These are phyloP conservation scores for Oropetium thomaeum DNA, from an alignment of 176 grass and related monocot genomes.

Conservation along the genomic window DNA sequence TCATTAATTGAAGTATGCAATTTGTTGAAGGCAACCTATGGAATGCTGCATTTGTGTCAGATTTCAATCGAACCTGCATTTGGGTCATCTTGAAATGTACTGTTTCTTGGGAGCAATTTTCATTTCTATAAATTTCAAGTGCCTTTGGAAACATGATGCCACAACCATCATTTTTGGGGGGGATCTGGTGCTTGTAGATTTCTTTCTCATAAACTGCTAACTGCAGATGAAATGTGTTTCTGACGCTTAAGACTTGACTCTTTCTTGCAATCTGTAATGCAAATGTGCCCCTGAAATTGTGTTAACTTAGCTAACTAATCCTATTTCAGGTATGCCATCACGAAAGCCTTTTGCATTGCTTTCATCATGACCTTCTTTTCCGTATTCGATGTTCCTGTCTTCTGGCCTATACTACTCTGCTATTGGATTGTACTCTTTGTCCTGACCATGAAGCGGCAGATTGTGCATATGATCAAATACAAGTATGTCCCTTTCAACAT, in stretches of 20 bases:
- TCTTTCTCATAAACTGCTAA: no score
- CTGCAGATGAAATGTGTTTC: no score
- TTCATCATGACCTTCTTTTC: conserved; percentile 94
- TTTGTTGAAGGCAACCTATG: background rate
- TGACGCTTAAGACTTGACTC: no score
- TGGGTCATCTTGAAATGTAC: no score
- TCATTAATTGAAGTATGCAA: background rate
- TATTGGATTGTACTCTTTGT: conserved; percentile 86
- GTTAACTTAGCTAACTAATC: conserved; percentile 14
- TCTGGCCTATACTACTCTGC: conserved; percentile 86
- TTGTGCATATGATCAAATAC: conserved; percentile 86
- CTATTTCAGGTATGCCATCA: conserved; percentile 77
- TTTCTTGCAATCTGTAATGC: no score
- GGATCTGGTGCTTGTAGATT: no score
- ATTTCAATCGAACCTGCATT: conserved; percentile 9
- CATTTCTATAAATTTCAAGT: no score
- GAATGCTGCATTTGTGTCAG: background rate
- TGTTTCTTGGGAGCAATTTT: no score
- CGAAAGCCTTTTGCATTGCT: conserved; percentile 74
- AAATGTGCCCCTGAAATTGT: background rate
- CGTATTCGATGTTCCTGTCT: conserved; percentile 83
- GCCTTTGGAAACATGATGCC: no score
- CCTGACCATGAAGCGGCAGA: conserved; percentile 86
- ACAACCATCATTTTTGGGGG: no score
- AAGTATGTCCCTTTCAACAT: conserved; percentile 77